Base-by-base conservation (phyloP, 106 monocot genomes). In the Posidonia australis region DNA sequence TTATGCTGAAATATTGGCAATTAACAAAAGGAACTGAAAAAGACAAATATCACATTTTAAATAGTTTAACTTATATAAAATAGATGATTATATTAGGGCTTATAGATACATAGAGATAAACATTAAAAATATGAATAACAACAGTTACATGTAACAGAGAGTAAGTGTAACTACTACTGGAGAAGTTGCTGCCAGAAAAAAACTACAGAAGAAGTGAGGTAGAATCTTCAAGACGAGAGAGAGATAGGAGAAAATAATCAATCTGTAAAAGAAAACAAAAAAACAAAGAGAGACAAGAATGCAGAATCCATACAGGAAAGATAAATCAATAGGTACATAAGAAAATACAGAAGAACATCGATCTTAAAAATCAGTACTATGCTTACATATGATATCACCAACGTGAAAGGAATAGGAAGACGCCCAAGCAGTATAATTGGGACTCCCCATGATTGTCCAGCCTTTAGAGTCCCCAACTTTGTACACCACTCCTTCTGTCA, bases 371-470 rank as follows among this genome's bases (percentile, higher is more conserved):
- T 0, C 30, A 14, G 7, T 16, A 26, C 24, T 13, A 47, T 0
- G 51, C 75, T 62, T 70, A 77, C 86, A 20, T 29, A 86, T 56
- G 64, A 20, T 56, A 26, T 87, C 87, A 41, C 87, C 87, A 10
- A 80, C 66, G 19, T 30, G 60, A 56, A 87, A 83, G 22, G 29
- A 68, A 57, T 81, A 73, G 13, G 51, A 31, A 24, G 43, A 11
- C 49, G 80, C 46, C 87, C 87, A 87, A 26, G 70, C 76, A 7
- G 80, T 69, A 75, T 87, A 87, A 59, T 81, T 81, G 21, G 67
- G 56, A 63, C 30, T 76, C 12, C 80, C 78, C 13, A 66, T 13
- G 32, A 70, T 70, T n/a, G 87, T 83, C 87, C 87, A 87, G 10
- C 87, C 87, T 10, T 24, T 43, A 14, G 60, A 46, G 44, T 81